These are phyloP conservation scores for Rhexocercosporidium sp. DNA, from an alignment of 2,329 filamentous ascomycete genomes.

Conservation along the genomic window DNA sequence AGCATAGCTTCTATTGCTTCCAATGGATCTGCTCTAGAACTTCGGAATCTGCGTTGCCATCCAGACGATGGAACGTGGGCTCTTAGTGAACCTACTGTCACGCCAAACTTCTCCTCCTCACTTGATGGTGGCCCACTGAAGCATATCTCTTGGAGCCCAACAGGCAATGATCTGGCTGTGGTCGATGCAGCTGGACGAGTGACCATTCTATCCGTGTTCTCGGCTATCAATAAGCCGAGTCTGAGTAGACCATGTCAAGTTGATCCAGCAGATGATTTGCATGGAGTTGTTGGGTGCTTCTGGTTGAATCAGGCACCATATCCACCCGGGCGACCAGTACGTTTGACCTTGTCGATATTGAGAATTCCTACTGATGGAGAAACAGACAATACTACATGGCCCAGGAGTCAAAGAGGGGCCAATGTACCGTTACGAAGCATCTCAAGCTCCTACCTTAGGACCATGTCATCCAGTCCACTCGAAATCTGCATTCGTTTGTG, in stretches of 20 bases:
- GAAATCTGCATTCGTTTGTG: slow-evolving; percentile 76
- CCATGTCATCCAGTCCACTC: slow-evolving; percentile 74
- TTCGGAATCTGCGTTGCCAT: slow-evolving; percentile 74
- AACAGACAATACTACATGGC: slow-evolving; percentile 56
- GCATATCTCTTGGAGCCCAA: slow-evolving; percentile 80
- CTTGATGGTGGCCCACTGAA: slow-evolving; percentile 70
- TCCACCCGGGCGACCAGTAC: slow-evolving; percentile 37
- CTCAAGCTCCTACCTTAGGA: slow-evolving; percentile 67
- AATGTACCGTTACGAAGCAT: slow-evolving; percentile 71
- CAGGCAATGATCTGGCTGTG: slow-evolving; percentile 80
- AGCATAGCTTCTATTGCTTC: slow-evolving; percentile 81
- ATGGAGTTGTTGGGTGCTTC: slow-evolving; percentile 80
- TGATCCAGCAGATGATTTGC: slow-evolving; percentile 76
- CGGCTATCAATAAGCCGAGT: slow-evolving; percentile 75
- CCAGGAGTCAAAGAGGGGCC: slow-evolving; percentile 67
- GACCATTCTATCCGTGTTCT: slow-evolving; percentile 72
- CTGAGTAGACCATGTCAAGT: slow-evolving; percentile 64
- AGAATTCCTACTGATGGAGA: slow-evolving; percentile 9
- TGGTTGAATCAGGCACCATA: slow-evolving; percentile 66
- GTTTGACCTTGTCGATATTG: slow-evolving; percentile 14
- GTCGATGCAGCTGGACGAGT: slow-evolving; percentile 81
- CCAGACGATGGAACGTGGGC: slow-evolving; percentile 75
- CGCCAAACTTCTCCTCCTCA: slow-evolving; percentile 65
- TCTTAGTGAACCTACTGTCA: slow-evolving; percentile 72
- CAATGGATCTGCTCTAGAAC: slow-evolving; percentile 72